phyloP scores from a whole-genome alignment of 2,329 filamentous ascomycete genomes.

The Westerdykella sp. region DNA sequence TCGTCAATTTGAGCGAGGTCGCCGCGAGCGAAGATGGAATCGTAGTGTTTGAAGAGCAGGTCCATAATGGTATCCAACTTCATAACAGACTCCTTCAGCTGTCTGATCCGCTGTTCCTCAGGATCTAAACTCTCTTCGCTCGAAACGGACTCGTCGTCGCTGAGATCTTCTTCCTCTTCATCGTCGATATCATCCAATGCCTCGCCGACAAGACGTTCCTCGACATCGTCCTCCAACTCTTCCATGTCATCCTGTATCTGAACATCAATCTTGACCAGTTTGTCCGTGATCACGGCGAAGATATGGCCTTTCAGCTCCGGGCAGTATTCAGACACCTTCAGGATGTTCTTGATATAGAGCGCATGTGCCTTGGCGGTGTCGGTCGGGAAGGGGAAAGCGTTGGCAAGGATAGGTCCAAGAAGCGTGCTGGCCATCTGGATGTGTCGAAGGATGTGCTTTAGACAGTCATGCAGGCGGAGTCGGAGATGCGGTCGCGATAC shows the following conservation, averaged over 20 bases:
- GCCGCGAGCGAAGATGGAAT: conserved; percentile 63
- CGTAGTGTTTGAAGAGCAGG: conserved; percentile 77
- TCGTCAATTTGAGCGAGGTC: conserved; percentile 60
- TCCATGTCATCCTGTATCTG: conserved; percentile 92
- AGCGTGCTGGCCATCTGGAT: conserved; percentile 72
- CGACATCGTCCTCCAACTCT: conserved; percentile 82
- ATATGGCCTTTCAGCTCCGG: conserved; percentile 74
- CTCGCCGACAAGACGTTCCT: conserved; percentile 62
- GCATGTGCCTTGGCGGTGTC: conserved; percentile 75
- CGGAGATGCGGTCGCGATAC: conserved; percentile 62
- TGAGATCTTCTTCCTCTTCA: conserved; percentile 49
- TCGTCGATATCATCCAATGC: conserved; percentile 44
- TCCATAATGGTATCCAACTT: conserved; percentile 92
- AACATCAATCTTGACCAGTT: conserved; percentile 88
- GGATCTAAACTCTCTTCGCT: conserved; percentile 58
- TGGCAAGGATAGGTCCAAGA: conserved; percentile 59
- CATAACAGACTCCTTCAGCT: conserved; percentile 72
- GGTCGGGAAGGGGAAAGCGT: conserved; percentile 69
- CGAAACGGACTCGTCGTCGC: conserved; percentile 64
- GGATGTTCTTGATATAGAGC: conserved; percentile 79
- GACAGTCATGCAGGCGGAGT: conserved; percentile 65
- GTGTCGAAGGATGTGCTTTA: conserved; percentile 71
- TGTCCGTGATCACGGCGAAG: conserved; percentile 74
- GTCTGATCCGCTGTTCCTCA: conserved; percentile 56
- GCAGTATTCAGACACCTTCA: conserved; percentile 70